phyloP scores from a whole-genome alignment of 1,284 basidiomycete species.

The Erythrobasidium hasegawianum region DNA sequence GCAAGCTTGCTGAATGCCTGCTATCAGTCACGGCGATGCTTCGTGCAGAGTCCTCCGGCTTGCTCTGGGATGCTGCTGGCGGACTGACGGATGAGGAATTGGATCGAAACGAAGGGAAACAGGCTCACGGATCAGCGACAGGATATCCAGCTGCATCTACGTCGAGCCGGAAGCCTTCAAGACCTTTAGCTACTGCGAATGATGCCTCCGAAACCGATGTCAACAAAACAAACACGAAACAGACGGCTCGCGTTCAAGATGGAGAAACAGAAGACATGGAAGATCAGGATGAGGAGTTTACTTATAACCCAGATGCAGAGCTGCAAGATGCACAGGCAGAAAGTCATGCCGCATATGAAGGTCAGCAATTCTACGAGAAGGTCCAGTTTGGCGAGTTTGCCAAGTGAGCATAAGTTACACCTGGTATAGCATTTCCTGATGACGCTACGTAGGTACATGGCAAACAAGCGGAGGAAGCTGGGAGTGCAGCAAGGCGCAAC shows the following conservation, averaged over 20 bases:
- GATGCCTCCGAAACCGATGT: no score
- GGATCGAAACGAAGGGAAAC: not conserved
- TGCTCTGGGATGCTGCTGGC: conserved; percentile 18
- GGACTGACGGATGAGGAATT: not conserved
- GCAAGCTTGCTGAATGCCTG: not conserved
- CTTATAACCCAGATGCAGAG: conserved; percentile 29
- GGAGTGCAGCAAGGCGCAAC: conserved; percentile 32
- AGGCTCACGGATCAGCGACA: not conserved
- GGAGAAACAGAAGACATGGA: conserved; percentile 1
- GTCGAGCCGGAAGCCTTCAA: no score
- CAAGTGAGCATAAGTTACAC: not conserved
- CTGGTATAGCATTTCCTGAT: not conserved
- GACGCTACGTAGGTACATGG: conserved; percentile 10
- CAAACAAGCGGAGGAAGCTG: conserved; percentile 31
- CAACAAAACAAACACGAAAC: no score
- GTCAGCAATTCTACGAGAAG: conserved; percentile 26
- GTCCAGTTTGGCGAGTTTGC: conserved; percentile 31
- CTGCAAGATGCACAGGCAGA: conserved; percentile 31
- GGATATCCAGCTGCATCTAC: no score
- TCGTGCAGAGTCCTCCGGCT: conserved; percentile 16
- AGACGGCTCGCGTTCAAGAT: no score
- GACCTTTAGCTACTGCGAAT: no score
- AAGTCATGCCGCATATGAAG: conserved; percentile 25
- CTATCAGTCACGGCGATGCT: not conserved
- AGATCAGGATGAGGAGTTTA: conserved; percentile 23